Conservation (phyloP, 2,329 filamentous ascomycete species). For the Endocalyx cinctus region DNA sequence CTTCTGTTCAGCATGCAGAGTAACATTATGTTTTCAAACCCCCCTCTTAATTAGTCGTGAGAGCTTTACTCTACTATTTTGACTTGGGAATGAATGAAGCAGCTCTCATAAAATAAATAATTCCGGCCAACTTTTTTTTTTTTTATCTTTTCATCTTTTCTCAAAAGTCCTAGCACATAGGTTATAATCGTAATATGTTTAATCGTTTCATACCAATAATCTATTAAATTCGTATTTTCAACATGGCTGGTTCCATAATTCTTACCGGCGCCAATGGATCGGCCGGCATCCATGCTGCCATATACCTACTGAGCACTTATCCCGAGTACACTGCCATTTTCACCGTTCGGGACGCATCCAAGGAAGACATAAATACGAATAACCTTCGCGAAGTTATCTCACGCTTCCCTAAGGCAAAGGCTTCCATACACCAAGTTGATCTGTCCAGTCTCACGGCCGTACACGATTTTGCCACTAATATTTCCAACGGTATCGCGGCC, state of each 20-base stretch:
- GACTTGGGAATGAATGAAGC: too few relatives aligned
- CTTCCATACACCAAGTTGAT: conserved; percentile 26
- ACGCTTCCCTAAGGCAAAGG: conserved; percentile 30
- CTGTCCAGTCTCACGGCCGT: conserved; percentile 25
- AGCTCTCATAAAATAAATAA: too few relatives aligned
- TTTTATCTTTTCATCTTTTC: too few relatives aligned
- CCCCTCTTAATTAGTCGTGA: too few relatives aligned
- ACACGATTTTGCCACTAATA: conserved; percentile 24
- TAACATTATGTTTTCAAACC: too few relatives aligned
- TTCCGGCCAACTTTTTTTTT: too few relatives aligned
- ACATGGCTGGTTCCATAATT: conserved; percentile 9
- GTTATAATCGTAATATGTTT: too few relatives aligned
- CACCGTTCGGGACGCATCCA: conserved; percentile 7
- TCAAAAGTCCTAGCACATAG: too few relatives aligned
- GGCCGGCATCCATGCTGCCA: conserved; percentile 7
- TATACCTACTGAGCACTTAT: conserved; percentile 10
- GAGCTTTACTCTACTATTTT: too few relatives aligned
- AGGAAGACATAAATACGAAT: conserved; percentile 9
- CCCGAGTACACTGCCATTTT: conserved; percentile 7
- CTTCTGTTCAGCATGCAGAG: too few relatives aligned
- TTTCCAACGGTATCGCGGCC: conserved; percentile 19
- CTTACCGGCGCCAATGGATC: conserved; percentile 16
- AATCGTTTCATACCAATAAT: too few relatives aligned
- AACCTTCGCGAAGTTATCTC: conserved; percentile 7
- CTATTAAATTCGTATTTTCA: too few relatives aligned